A percentile compares a stretch with the other conserved stretches of the same genome.
These are phyloP conservation scores for Desmodesmus armatus DNA, from an alignment of 139 green algal species.

Conservation along the genomic window DNA sequence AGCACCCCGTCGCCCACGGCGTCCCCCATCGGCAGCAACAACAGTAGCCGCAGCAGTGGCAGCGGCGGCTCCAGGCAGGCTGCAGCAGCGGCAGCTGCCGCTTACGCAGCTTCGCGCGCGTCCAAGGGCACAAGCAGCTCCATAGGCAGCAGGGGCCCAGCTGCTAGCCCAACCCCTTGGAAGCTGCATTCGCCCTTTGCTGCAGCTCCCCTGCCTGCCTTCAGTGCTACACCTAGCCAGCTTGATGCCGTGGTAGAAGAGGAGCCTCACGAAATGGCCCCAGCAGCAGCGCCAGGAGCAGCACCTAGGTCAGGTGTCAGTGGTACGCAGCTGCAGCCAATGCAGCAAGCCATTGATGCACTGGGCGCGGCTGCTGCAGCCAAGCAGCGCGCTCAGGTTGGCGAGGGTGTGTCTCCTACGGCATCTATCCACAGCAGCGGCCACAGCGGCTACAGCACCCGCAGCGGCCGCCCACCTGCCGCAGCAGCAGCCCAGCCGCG, in stretches of 20 bases:
- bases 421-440: neutral
- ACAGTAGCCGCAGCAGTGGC: too few relatives aligned
- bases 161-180: neutral
- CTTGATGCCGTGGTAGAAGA: too few relatives aligned
- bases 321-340: too few relatives aligned
- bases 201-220: neutral
- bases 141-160: neutral
- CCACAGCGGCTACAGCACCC: neutral
- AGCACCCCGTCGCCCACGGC: neutral
- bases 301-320: too few relatives aligned
- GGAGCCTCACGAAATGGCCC: too few relatives aligned
- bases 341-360: neutral
- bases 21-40: neutral
- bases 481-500: too few relatives aligned
- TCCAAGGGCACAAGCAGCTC: neutral
- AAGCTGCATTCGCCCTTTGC: neutral
- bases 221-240: neutral
- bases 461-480: neutral
- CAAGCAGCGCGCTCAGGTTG: neutral
- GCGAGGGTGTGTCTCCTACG: neutral
- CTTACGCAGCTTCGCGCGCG: neutral
- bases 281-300: neutral
- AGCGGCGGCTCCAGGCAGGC: neutral
- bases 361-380: neutral
- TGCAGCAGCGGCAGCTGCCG: neutral